A percentile compares a stretch with the other conserved stretches of the same genome.
Evolutionary conservation across 2,329 filamentous ascomycete species (phyloP).

Genomic region (Claviceps fusiformis): DNA sequence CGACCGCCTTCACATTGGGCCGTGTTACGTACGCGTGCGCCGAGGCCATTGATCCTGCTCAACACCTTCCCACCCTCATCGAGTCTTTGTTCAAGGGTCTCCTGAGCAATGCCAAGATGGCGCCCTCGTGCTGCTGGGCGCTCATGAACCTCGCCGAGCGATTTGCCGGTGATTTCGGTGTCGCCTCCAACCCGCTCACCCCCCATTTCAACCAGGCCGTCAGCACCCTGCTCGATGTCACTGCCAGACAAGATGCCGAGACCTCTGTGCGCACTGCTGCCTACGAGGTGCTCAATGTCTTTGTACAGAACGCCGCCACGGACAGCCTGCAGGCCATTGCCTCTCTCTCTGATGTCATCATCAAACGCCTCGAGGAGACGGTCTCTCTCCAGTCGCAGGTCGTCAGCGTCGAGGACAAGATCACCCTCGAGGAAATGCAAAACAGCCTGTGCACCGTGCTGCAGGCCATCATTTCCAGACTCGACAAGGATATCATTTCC

Average conservation of each 20-base stretch:
- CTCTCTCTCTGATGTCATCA: conserved; percentile 71
- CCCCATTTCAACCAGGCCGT: conserved; percentile 90
- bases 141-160: conserved; percentile 96
- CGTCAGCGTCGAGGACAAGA: conserved; percentile 91
- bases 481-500: conserved; percentile 82
- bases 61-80: conserved; percentile 75
- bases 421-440: conserved; percentile 95
- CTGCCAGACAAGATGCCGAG: conserved; percentile 69
- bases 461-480: conserved; percentile 76
- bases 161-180: conserved; percentile 77
- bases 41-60: conserved; percentile 73
- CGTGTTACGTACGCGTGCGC: conserved; percentile 92
- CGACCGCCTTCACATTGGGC: conserved; percentile 87
- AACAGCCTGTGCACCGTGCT: conserved; percentile 87
- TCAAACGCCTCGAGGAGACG: conserved; percentile 84
- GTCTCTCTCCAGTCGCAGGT: conserved; percentile 83
- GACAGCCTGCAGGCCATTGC: conserved; percentile 74
- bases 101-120: conserved; percentile 89
- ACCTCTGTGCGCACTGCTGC: conserved; percentile 85
- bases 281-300: conserved; percentile 92
- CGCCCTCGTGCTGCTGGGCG: conserved; percentile 96
- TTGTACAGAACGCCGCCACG: conserved; percentile 78
- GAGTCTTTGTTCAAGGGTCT: conserved; percentile 81
- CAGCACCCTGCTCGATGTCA: conserved; percentile 70
- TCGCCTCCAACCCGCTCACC: conserved; percentile 66